Percentiles rank a stretch among this genome's conserved stretches.
phyloP scores from a whole-genome alignment of 202 grass and related monocot genomes.

The Zoysia matrella region DNA sequence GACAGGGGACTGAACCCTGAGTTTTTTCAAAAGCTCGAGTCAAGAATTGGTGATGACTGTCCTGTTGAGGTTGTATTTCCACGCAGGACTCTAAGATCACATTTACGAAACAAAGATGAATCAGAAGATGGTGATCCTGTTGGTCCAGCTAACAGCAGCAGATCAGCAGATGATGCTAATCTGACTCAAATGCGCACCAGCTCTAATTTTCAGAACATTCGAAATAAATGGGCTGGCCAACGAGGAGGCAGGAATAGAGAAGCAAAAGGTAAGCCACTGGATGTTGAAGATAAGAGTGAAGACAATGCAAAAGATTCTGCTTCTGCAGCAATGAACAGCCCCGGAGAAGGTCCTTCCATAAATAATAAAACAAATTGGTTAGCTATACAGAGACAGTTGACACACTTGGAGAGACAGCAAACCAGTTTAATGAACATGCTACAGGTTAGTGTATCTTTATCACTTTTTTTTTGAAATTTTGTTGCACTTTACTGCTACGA shows the following conservation, averaged over 20 bases:
- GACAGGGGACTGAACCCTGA: slow-evolving; percentile 92
- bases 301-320: slow-evolving; percentile 54
- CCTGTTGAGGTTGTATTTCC: slow-evolving; percentile 86
- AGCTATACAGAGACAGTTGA: slow-evolving; percentile 82
- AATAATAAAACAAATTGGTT: slow-evolving; percentile 90
- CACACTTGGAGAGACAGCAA: slow-evolving; percentile 91
- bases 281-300: slow-evolving; percentile 66
- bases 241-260: slow-evolving; percentile 64
- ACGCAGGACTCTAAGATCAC: slow-evolving; percentile 55
- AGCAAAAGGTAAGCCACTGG: slow-evolving; percentile 65
- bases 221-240: slow-evolving; percentile 72
- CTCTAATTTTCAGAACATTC: slow-evolving; percentile 59
- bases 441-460: slow-evolving; percentile 68
- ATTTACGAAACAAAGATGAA: slow-evolving; percentile 60
- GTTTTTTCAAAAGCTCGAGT: slow-evolving; percentile 93
- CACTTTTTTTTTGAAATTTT: slow-evolving; percentile 1
- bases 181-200: slow-evolving; percentile 46
- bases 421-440: slow-evolving; percentile 94
- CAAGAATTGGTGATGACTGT: slow-evolving; percentile 69
- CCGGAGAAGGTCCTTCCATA: slow-evolving; percentile 70
- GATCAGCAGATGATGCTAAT: slow-evolving; percentile 53
- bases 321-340: slow-evolving; percentile 47
- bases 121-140: slow-evolving; percentile 55
- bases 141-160: slow-evolving; percentile 57
- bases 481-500: neutral